Evolutionary conservation across 768 basidiomycete species (phyloP), one percentile per base, ranked within the genome.

Genomic region (Phanerochaete sordida): DNA sequence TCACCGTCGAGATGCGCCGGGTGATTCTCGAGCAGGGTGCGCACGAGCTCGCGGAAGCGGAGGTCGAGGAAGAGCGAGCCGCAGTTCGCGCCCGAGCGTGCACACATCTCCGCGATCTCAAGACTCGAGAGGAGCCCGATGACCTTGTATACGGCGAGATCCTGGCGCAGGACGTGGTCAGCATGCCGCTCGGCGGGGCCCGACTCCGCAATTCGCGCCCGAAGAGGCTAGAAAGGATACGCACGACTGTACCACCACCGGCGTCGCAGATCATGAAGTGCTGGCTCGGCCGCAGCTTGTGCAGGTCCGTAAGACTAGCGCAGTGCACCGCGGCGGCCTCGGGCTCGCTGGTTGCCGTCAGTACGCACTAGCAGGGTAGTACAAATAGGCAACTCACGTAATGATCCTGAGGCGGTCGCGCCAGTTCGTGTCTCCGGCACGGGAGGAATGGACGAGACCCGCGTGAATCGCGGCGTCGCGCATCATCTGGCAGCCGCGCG

Each of bases 281-380:
- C 68, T 95, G 91, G 23, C 86, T 88, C 0, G 90, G 82, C 53
- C 83, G 85, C 56, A 95, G 75, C 64, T 87, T 86, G 72, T 93
- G 90, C 2, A 95, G 76, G 60, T 89, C 85, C 30, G 90, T 90
- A 54, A 95, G 77, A 60, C 88, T 84, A 2, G 89, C 91, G 61
- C 91, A 93, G 61, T 95, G 93, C 9, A 94, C 89, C 8, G 93
- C 93, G n/a, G 92, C 93, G 1, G 93, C 93, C 72, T 94, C 93
- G 28, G 84, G 83, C 62, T 85, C 84, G 23, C 83, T 85, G 64
- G n/a, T 12, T 19, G 21, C 5, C 13, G 31, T 52, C 15, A 24
- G 46, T 30, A 24, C 27, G n/a, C 3, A 21, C 16, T 4, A 23
- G 31, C 35, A 46, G 27, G 58, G 12, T 12, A 53, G 46, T 3